Conservation (phyloP, 2,329 filamentous ascomycete species). For the Hymenoscyphus infarciens region DNA sequence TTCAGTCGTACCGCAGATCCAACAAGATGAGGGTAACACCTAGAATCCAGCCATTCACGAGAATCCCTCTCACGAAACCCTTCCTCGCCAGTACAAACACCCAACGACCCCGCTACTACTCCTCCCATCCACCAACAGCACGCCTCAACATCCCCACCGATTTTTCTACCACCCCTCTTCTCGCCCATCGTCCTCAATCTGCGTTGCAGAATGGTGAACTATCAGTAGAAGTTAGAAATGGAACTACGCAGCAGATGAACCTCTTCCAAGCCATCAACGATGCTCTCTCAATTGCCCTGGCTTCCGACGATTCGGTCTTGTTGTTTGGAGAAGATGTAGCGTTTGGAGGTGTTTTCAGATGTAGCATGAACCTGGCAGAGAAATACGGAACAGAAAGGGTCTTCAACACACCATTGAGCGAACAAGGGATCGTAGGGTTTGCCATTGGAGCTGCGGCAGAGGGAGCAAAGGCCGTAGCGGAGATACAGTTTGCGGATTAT, state of each 20-base stretch:
- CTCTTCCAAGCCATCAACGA: slow-evolving; percentile 93
- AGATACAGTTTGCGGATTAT: slow-evolving; percentile 80
- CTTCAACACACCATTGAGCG: slow-evolving; percentile 92
- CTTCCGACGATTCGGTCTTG: slow-evolving; percentile 78
- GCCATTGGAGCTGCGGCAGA: slow-evolving; percentile 86
- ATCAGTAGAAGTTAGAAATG: slow-evolving; percentile 58
- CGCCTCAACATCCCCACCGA: slow-evolving; percentile 82
- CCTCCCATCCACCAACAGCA: slow-evolving; percentile 49
- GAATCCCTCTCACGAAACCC: slow-evolving; percentile 4
- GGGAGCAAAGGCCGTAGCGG: slow-evolving; percentile 88
- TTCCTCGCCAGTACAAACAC: slow-evolving; percentile 2
- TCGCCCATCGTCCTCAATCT: slow-evolving; percentile 74
- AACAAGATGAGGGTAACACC: slow-evolving; percentile 21
- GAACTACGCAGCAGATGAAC: slow-evolving; percentile 82
- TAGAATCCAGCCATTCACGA: slow-evolving; percentile 8
- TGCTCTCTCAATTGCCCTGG: slow-evolving; percentile 76
- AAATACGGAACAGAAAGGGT: slow-evolving; percentile 85
- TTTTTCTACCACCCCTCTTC: slow-evolving; percentile 75
- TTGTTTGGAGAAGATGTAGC: slow-evolving; percentile 97
- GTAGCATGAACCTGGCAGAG: slow-evolving; percentile 84
- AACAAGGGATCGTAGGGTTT: slow-evolving; percentile 93
- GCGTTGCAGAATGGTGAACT: slow-evolving; percentile 72
- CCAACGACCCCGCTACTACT: slow-evolving; percentile 26
- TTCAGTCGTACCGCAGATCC: neutral
- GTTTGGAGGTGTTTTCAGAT: slow-evolving; percentile 94